Conservation (phyloP, 768 basidiomycete genomes). For the Lyophyllum decastes region DNA sequence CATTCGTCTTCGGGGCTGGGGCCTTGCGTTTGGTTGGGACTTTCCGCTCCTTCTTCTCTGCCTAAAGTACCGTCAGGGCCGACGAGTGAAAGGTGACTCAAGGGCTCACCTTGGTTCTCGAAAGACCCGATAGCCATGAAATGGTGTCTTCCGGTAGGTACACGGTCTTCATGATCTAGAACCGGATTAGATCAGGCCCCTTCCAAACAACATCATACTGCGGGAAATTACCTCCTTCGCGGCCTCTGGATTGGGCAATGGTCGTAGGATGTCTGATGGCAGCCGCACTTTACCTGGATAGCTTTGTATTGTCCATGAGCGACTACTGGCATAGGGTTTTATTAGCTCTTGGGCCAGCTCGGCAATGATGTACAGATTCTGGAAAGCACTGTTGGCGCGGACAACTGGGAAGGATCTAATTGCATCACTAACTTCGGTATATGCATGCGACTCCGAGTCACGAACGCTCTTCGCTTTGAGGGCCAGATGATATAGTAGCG, state of each 20-base stretch:
- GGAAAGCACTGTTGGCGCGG: neutral
- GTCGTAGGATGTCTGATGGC: slow-evolving; percentile 79
- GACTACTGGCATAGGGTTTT: slow-evolving; percentile 60
- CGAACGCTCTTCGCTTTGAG: slow-evolving; percentile 84
- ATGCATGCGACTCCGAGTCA: slow-evolving; percentile 67
- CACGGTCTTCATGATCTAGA: slow-evolving; percentile 63
- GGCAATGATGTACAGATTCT: slow-evolving; percentile 88
- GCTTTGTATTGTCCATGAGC: slow-evolving; percentile 75
- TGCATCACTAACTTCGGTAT: slow-evolving; percentile 63
- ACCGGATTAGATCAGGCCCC: neutral
- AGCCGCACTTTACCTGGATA: slow-evolving; percentile 82
- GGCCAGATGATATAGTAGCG: slow-evolving; percentile 82
- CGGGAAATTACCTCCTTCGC: slow-evolving; percentile 53
- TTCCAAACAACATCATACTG: neutral
- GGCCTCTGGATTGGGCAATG: slow-evolving; percentile 65
- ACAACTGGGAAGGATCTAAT: neutral
- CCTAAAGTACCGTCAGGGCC: slow-evolving; percentile 3
- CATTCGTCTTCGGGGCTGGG: slow-evolving; percentile 43
- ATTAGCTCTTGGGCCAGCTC: slow-evolving; percentile 91
- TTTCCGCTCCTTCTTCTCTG: slow-evolving; percentile 54
- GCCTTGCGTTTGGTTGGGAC: slow-evolving; percentile 56
- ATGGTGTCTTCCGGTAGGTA: slow-evolving; percentile 67
- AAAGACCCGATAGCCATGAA: slow-evolving; percentile 56
- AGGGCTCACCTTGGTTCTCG: slow-evolving; percentile 36
- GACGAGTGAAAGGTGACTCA: slow-evolving; percentile 12